Evolutionary conservation across 768 basidiomycete genomes (phyloP).

Genomic region (Coprinopsis strossmayeri): DNA sequence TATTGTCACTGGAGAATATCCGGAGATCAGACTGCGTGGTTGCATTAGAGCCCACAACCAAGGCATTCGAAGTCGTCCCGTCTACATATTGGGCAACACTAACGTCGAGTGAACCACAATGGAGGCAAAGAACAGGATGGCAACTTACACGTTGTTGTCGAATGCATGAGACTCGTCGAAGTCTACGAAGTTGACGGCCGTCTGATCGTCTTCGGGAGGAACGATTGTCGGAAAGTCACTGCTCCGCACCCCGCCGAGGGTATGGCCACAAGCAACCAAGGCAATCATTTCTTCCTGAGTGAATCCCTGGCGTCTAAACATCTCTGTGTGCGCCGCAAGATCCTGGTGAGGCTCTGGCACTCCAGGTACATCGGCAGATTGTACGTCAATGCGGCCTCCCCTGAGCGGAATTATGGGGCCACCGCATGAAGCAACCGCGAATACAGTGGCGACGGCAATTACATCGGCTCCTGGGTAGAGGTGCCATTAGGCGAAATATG

Average conservation of each 20-base stretch:
- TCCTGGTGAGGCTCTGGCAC: slow-evolving; percentile 35
- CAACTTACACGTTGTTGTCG: slow-evolving; percentile 31
- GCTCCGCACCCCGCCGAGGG: slow-evolving; percentile 36
- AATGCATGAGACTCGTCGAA: slow-evolving; percentile 30
- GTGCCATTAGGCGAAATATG: background rate
- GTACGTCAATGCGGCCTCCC: slow-evolving; percentile 36
- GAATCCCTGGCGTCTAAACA: slow-evolving; percentile 34
- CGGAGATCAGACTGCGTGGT: slow-evolving; percentile 33
- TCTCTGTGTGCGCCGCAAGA: slow-evolving; percentile 26
- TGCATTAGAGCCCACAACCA: slow-evolving; percentile 27
- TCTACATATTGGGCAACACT: slow-evolving; percentile 35
- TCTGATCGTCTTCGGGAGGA: slow-evolving; percentile 17
- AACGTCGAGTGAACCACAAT: background rate
- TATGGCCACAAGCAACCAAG: slow-evolving; percentile 40
- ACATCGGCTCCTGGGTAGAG: slow-evolving; percentile 31
- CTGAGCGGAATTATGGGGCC: slow-evolving; percentile 37
- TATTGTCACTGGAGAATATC: slow-evolving; percentile 32
- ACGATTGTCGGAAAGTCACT: slow-evolving; percentile 34
- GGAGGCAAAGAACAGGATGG: background rate
- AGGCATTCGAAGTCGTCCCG: slow-evolving; percentile 30
- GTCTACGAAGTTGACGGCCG: slow-evolving; percentile 16
- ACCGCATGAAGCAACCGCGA: slow-evolving; percentile 34
- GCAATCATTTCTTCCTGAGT: slow-evolving; percentile 36
- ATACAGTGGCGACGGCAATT: slow-evolving; percentile 31
- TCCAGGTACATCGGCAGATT: slow-evolving; percentile 28